Percentiles rank a stretch among this genome's conserved stretches.
These are phyloP conservation scores for Rosa persica DNA, from an alignment of 306 rosid genomes.

Conservation along the genomic window DNA sequence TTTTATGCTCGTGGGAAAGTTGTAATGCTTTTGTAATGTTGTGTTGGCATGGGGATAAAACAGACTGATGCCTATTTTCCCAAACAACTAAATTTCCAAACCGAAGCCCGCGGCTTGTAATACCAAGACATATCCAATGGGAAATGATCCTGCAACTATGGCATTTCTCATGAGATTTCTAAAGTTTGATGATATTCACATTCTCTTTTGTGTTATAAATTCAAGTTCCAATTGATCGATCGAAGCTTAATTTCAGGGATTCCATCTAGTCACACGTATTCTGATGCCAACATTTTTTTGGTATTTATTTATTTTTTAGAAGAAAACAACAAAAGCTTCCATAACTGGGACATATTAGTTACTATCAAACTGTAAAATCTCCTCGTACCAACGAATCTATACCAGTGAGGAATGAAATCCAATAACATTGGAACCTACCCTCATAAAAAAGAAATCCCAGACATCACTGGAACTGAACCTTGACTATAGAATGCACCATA, in stretches of 20 bases:
- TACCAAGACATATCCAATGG: too few species aligned
- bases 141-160: not conserved
- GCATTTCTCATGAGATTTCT: not conserved
- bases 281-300: too few species aligned
- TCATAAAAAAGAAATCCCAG: not conserved
- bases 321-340: too few species aligned
- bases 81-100: too few species aligned
- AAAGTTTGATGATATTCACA: too few species aligned
- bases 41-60: not conserved
- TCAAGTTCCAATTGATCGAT: too few species aligned
- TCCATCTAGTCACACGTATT: too few species aligned
- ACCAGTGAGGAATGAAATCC: not conserved
- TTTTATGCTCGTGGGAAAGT: slow-evolving; percentile 34
- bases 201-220: too few species aligned
- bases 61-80: too few species aligned
- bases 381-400: not conserved
- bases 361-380: not conserved
- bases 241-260: too few species aligned
- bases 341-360: not conserved
- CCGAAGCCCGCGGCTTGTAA: not conserved
- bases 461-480: not conserved
- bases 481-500: not conserved
- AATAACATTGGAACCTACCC: not conserved
- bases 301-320: too few species aligned
- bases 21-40: not conserved